These are phyloP conservation scores for Acer saccharum DNA, from an alignment of 345 rosid species.

Conservation along the genomic window DNA sequence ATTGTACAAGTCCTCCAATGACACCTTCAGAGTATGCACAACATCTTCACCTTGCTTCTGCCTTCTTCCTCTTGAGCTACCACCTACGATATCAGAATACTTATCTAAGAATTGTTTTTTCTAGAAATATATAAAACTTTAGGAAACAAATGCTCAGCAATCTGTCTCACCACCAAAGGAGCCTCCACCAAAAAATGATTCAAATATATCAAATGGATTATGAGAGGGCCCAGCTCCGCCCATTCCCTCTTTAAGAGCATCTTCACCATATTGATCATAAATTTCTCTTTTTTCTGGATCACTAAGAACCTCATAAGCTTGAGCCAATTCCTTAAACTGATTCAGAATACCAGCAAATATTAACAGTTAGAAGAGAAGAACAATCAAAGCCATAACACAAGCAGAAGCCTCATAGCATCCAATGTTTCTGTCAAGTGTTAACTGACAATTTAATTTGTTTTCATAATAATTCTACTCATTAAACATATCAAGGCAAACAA, in stretches of 20 bases:
- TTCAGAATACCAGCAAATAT: not conserved
- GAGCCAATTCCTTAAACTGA: conserved; percentile 71
- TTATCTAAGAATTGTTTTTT: not conserved
- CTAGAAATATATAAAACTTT: not conserved
- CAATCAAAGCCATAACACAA: not conserved
- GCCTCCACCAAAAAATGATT: conserved; percentile 55
- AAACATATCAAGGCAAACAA: not conserved
- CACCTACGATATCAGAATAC: conserved; percentile 29
- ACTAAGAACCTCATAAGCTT: conserved; percentile 72
- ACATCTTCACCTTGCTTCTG: conserved; percentile 64
- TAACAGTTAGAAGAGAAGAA: conserved; percentile 1
- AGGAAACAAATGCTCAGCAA: not conserved
- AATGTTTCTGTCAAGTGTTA: not conserved
- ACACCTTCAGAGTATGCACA: conserved; percentile 48
- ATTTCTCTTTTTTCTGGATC: conserved; percentile 68
- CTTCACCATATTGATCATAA: conserved; percentile 71
- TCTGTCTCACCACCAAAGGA: conserved; percentile 42
- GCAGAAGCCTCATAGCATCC: not conserved
- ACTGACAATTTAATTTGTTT: not conserved
- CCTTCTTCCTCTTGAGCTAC: conserved; percentile 58
- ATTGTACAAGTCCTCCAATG: conserved; percentile 66
- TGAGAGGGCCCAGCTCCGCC: conserved; percentile 58
- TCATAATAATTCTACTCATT: not conserved
- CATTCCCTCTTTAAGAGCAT: conserved; percentile 73
- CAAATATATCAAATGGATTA: conserved; percentile 63